Conservation (phyloP, 2,329 filamentous ascomycete genomes). For the Penicillium sp. region DNA sequence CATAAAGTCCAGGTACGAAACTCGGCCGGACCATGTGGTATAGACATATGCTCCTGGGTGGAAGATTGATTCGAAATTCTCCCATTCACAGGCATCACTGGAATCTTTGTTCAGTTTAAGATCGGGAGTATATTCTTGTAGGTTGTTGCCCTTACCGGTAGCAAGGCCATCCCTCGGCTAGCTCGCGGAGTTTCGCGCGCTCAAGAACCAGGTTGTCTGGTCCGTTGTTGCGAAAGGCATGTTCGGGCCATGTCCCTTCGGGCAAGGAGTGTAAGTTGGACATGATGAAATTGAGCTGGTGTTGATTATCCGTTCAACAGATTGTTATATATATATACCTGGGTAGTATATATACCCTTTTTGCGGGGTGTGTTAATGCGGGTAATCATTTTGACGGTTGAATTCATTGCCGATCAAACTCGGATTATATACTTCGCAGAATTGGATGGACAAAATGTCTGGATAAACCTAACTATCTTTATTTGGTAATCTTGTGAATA, state of each 20-base stretch:
- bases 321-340: not conserved
- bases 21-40: conserved; percentile 53
- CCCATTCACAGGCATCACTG: conserved; percentile 54
- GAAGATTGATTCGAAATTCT: conserved; percentile 54
- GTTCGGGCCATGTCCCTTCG: conserved; percentile 36
- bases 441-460: not conserved
- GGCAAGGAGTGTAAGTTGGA: conserved; percentile 40
- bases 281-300: conserved; percentile 26
- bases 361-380: not conserved
- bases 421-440: not conserved
- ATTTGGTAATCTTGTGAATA: too few species aligned
- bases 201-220: conserved; percentile 47
- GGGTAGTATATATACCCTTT: not conserved
- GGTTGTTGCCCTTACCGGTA: conserved; percentile 38
- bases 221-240: conserved; percentile 51
- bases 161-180: conserved; percentile 53
- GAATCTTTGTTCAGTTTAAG: not conserved
- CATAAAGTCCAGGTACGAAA: conserved; percentile 48
- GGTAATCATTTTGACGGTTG: not conserved
- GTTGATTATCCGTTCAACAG: not conserved
- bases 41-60: conserved; percentile 51
- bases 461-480: not conserved
- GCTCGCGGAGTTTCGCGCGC: conserved; percentile 49
- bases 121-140: not conserved
- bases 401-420: conserved; percentile 2